Evolutionary conservation across 2,329 filamentous ascomycete genomes (phyloP).

Genomic region (Aspergillus felis): DNA sequence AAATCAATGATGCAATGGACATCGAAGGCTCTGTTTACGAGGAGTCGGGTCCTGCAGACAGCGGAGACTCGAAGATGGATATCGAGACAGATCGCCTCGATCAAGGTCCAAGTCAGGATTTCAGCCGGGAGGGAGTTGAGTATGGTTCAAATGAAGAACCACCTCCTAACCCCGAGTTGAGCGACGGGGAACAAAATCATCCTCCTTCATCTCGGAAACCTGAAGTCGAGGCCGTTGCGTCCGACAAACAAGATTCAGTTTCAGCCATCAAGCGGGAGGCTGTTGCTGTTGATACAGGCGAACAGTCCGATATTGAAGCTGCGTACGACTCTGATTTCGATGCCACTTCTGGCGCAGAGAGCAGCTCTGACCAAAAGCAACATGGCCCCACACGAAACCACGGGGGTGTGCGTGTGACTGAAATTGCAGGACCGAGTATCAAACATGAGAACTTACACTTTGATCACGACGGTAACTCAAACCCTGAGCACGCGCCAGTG

Average conservation of each 20-base stretch:
- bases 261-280: neutral
- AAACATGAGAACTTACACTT: neutral
- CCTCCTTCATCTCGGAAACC: neutral
- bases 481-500: neutral
- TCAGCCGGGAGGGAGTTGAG: neutral
- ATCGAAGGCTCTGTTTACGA: neutral
- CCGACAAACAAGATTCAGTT: neutral
- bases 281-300: neutral
- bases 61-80: neutral
- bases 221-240: neutral
- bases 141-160: neutral
- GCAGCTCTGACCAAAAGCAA: neutral
- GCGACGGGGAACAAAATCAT: neutral
- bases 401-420: neutral
- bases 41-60: neutral
- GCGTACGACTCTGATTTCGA: neutral
- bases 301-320: neutral
- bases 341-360: neutral
- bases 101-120: neutral
- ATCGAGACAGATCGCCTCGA: neutral
- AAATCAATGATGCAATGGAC: slow-evolving; percentile 1
- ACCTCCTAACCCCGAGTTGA: neutral
- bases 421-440: neutral
- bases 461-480: neutral
- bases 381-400: too few species aligned